Evolutionary conservation across 179 eudicot species (phyloP).

Genomic region (Silene noctiflora): DNA sequence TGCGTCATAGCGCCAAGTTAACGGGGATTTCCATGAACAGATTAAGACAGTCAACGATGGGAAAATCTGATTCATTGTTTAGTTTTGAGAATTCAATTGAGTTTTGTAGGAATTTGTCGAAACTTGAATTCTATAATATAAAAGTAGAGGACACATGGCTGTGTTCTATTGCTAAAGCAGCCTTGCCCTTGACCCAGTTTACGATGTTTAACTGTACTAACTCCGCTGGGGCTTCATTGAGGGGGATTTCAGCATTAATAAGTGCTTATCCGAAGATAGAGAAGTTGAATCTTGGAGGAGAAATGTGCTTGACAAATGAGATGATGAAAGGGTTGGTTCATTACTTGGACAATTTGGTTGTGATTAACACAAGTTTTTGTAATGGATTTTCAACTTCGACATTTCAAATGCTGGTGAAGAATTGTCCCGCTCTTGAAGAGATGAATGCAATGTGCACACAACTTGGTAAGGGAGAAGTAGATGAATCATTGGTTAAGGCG

Average conservation of each 20-base stretch:
- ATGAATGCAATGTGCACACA: neutral
- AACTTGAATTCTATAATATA: neutral
- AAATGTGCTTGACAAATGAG: neutral
- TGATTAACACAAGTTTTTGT: neutral
- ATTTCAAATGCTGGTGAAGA: neutral
- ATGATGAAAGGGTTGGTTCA: neutral
- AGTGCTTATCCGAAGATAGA: neutral
- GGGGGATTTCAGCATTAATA: neutral
- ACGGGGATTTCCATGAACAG: no score
- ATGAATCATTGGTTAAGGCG: neutral
- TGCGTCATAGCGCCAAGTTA: no score
- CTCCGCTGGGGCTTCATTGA: neutral
- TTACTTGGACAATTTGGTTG: neutral
- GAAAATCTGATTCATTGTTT: neutral
- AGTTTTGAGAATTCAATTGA: neutral
- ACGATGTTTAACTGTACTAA: neutral
- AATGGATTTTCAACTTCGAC: neutral
- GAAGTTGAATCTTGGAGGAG: neutral
- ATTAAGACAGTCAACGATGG: no score
- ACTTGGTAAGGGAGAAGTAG: neutral
- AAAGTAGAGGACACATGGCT: neutral
- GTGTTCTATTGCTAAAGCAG: constrained; percentile 8
- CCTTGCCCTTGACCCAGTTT: constrained; percentile 8
- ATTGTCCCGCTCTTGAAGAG: neutral
- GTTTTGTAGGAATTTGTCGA: neutral